Base-by-base conservation (phyloP, 2,329 filamentous ascomycete species). In the Atkinsonella texensis region DNA sequence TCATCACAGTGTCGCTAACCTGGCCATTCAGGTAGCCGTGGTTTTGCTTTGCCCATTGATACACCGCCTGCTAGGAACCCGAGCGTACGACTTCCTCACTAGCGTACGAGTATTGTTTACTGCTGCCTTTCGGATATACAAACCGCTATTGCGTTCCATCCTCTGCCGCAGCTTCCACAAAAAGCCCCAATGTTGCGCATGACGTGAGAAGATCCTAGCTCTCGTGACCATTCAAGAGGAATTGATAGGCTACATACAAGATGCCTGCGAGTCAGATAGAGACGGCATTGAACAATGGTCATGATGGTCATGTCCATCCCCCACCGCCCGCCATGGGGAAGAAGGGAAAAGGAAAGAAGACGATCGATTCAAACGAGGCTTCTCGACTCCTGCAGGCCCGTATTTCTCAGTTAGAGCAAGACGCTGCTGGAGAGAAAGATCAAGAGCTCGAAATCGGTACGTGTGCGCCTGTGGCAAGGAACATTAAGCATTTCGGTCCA, bases 401-500 rank as follows among this genome's bases (percentile, higher is more conserved):
- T 64, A 96, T 98, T 65, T 91, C 89, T 20, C 93, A 97, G 71
- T 74, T 98, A 53, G 93, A 98, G 68, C 86, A 89, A 56, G 90
- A 96, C 74, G 87, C 86, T 48, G 89, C 89, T 11, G 88, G 89
- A 54, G 90, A 95, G 66, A 95, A 94, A 69, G 91, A 95, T 60
- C 89, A 96, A 70, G 90, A 96, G 70, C 81, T 86, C 55, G 93
- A 97, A 74, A 96, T 98, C 66, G 89, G 89, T 95, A 48, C 43
- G 46, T 53, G 31, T n/a, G 13, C 15, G 48, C 43, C 20, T 12
- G 15, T 35, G 6, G 20, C n/a, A 3, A 10, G 40, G 8, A 28
- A 11, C n/a, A 15, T 10, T 2, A 5, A 32, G 31, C 10, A 15
- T 15, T 32, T 43, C 38, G 5, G 7, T 4, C 28, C 7, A 28